Evolutionary conservation across 257 asterid genomes (phyloP).

Genomic region (Anisodus tanguticus): DNA sequence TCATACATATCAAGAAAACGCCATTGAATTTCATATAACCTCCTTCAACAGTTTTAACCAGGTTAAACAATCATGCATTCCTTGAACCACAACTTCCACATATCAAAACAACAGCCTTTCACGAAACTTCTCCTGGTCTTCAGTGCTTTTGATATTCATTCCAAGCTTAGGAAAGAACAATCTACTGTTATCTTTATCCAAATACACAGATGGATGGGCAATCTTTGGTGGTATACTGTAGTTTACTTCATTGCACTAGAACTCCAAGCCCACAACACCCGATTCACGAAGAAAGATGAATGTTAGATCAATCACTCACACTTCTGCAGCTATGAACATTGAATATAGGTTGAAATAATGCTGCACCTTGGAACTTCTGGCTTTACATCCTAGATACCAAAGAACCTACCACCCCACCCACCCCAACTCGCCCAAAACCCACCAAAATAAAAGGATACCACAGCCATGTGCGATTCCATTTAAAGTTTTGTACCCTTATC

Average conservation of each 20-base stretch:
- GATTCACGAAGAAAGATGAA: constrained; percentile 1
- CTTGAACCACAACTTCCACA: constrained; percentile 8
- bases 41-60: not conserved
- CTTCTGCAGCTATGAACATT: constrained; percentile 2
- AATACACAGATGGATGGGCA: not conserved
- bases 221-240: not conserved
- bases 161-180: constrained; percentile 5
- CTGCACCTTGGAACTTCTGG: not conserved
- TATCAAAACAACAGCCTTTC: not conserved
- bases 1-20: constrained; percentile 17
- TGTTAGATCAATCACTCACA: not conserved
- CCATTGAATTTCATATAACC: not conserved
- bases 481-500: not conserved
- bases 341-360: constrained; percentile 8
- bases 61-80: not conserved
- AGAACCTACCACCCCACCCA: not conserved
- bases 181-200: not conserved
- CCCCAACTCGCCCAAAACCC: not conserved
- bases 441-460: not conserved
- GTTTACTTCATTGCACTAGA: not conserved
- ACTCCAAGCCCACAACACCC: not conserved
- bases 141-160: not conserved
- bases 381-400: not conserved
- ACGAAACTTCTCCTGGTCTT: not conserved
- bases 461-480: not conserved